phyloP scores from a whole-genome alignment of 2,329 filamentous ascomycete species.

The Ophiostoma fasciatum region DNA sequence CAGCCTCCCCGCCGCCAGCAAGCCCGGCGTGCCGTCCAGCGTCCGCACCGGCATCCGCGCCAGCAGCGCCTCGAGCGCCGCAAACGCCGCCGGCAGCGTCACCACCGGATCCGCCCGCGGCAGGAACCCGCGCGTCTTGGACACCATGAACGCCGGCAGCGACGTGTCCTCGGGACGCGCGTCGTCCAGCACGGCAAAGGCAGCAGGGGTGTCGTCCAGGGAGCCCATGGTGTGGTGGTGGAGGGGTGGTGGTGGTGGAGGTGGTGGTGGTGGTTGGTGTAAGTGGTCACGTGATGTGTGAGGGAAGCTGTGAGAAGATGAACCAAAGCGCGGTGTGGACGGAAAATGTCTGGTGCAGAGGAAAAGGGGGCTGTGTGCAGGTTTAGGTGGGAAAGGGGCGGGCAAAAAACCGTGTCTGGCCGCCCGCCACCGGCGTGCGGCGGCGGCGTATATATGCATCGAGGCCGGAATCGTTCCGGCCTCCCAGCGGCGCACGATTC shows the following conservation, averaged over 20 bases:
- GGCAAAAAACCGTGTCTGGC: no score
- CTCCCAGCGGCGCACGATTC: constrained; percentile 13
- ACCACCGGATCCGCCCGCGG: constrained; percentile 49
- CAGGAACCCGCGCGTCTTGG: constrained; percentile 58
- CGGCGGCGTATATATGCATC: constrained; percentile 28
- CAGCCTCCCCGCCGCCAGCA: constrained; percentile 59
- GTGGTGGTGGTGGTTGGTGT: no score
- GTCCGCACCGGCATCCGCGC: constrained; percentile 68
- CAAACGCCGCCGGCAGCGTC: constrained; percentile 58
- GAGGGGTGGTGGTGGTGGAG: not conserved
- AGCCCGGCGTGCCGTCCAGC: constrained; percentile 55
- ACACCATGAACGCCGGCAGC: constrained; percentile 66
- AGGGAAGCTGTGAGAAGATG: no score
- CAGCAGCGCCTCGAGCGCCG: constrained; percentile 55
- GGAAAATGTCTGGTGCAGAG: no score
- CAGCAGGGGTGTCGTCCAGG: constrained; percentile 14
- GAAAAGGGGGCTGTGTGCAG: no score
- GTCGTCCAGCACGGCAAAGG: constrained; percentile 49
- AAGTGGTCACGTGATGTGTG: no score
- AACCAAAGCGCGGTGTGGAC: no score
- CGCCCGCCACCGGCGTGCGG: constrained; percentile 8
- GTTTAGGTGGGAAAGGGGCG: no score
- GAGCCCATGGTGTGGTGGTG: constrained; percentile 24
- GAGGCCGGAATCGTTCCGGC: constrained; percentile 36
- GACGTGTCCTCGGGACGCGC: constrained; percentile 45